Conservation (phyloP, 225 moss, liverwort and hornwort species). For the Neckera pumila region DNA sequence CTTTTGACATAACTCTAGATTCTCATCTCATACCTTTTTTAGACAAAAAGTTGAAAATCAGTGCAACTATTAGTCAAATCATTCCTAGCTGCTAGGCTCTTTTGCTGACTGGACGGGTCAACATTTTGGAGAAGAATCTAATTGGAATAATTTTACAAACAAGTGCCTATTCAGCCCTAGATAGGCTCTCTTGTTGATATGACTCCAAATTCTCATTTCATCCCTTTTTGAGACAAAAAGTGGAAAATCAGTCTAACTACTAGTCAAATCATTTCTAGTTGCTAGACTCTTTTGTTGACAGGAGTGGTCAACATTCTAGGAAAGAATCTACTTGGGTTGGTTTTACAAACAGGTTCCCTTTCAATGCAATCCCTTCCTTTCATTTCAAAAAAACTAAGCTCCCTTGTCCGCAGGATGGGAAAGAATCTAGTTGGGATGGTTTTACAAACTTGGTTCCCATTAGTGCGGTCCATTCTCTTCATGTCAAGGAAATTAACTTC, state of each 20-base stretch:
- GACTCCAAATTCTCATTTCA: background rate
- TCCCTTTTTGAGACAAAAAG: background rate
- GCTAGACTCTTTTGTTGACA: accelerated
- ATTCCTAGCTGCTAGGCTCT: accelerated
- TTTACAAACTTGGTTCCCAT: background rate
- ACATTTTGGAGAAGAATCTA: background rate
- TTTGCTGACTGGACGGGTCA: accelerated
- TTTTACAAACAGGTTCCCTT: too few species aligned
- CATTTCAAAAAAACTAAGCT: background rate
- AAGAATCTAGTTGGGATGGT: background rate
- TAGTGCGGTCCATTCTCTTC: accelerated
- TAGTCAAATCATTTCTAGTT: background rate
- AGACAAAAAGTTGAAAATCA: background rate
- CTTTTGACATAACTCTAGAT: background rate
- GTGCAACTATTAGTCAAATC: background rate
- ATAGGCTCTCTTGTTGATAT: background rate
- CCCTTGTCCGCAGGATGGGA: accelerated
- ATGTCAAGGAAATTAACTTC: background rate
- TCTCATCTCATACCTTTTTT: background rate
- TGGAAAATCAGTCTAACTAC: accelerated
- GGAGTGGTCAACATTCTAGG: accelerated
- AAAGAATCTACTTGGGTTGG: background rate
- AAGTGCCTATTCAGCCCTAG: too few species aligned
- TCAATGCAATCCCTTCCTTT: accelerated
- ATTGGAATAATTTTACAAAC: background rate